These are phyloP conservation scores for Speleostelium caveatum DNA, from an alignment of 78 protist genomes.

Conservation along the genomic window DNA sequence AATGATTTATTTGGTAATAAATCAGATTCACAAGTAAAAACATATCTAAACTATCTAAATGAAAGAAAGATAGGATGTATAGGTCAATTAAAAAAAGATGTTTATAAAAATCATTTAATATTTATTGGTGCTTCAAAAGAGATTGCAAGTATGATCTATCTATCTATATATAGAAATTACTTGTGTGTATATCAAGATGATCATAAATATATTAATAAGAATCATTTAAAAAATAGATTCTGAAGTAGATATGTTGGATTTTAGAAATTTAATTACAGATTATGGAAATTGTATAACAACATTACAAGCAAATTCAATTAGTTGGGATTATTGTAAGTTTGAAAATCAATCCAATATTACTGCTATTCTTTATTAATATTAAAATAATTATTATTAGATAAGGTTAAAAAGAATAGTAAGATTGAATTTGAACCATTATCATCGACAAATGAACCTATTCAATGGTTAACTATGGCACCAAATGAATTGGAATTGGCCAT, in stretches of 20 bases:
- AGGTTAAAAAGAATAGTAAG: constrained; percentile 33
- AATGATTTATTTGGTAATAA: constrained; percentile 61
- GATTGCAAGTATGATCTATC: constrained; percentile 77
- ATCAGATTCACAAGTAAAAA: constrained; percentile 15
- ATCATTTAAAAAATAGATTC: constrained; percentile 32
- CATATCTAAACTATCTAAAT: constrained; percentile 35
- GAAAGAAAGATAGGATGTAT: constrained; percentile 74
- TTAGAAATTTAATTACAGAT: constrained; percentile 63
- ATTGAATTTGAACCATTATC: constrained; percentile 47
- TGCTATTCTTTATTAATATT: too few species aligned
- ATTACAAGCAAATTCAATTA: constrained; percentile 56
- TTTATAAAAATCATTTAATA: constrained; percentile 75
- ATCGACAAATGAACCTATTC: constrained; percentile 60
- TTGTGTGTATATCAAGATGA: too few species aligned
- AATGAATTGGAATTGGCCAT: constrained; percentile 48
- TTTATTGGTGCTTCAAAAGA: constrained; percentile 76
- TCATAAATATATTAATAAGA: too few species aligned
- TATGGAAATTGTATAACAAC: constrained; percentile 59
- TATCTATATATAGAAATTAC: not conserved
- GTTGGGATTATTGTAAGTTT: constrained; percentile 69
- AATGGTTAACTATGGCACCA: constrained; percentile 76
- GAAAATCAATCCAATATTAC: not conserved
- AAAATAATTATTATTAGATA: constrained; percentile 32
- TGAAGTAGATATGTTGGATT: constrained; percentile 78
- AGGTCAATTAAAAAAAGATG: constrained; percentile 65